A percentile compares a stretch with the other conserved stretches of the same genome.
phyloP scores from a whole-genome alignment of 306 rosid genomes.

The Spatholobus suberectus region DNA sequence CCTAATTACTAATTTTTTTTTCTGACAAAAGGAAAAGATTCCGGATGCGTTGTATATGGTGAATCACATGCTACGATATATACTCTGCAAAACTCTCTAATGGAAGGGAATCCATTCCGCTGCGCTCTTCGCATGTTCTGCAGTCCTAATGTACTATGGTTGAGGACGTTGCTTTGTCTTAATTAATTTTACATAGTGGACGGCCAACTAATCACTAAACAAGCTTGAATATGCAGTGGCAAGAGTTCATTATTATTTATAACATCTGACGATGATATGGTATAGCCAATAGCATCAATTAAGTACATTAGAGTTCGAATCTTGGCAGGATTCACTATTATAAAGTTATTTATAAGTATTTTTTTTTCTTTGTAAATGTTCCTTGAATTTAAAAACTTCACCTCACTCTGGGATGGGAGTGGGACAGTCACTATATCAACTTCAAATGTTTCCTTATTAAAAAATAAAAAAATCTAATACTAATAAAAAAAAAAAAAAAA shows the following conservation, averaged over 20 bases:
- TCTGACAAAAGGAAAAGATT: conserved; percentile 22
- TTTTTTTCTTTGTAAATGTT: not conserved
- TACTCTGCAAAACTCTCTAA: too few species aligned
- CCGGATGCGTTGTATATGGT: conserved; percentile 23
- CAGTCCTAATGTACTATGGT: too few species aligned
- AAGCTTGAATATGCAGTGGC: not conserved
- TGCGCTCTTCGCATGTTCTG: too few species aligned
- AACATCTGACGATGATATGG: too few species aligned
- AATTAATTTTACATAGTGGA: not conserved
- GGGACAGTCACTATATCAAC: not conserved
- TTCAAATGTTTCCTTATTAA: too few species aligned
- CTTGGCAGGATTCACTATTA: not conserved
- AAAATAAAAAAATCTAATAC: too few species aligned
- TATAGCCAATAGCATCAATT: not conserved
- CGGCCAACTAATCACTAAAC: not conserved
- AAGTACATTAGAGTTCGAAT: too few species aligned
- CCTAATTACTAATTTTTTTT: not conserved
- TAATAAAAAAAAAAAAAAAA: too few species aligned
- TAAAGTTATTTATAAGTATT: not conserved
- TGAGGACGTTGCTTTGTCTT: not conserved
- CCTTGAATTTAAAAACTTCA: not conserved
- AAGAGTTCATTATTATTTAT: not conserved
- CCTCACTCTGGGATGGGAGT: not conserved
- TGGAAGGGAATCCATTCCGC: too few species aligned
- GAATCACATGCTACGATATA: conserved; percentile 27